phyloP scores from a whole-genome alignment of 2,329 filamentous ascomycete genomes.

The Clarireedia homoeocarpa region DNA sequence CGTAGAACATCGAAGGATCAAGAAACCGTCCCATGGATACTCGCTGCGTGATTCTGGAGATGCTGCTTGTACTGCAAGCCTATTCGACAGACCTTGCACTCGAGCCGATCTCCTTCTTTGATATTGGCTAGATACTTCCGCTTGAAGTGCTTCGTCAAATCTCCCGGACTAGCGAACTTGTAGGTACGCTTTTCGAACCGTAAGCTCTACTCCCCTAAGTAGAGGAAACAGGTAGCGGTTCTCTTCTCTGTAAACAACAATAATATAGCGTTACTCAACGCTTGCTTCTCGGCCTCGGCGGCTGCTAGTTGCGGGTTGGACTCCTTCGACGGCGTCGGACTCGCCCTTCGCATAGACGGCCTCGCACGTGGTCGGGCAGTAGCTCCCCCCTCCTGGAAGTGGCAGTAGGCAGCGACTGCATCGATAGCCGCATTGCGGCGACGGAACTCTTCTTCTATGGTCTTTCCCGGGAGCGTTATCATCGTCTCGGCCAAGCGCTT shows the following conservation, averaged over 20 bases:
- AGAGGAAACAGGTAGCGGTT: constrained; percentile 17
- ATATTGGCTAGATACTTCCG: too few relatives aligned
- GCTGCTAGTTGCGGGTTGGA: constrained; percentile 14
- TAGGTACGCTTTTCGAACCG: too few relatives aligned
- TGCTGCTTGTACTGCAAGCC: too few relatives aligned
- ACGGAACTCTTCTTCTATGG: constrained; percentile 16
- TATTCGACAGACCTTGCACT: too few relatives aligned
- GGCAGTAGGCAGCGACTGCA: constrained; percentile 14
- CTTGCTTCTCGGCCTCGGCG: constrained; percentile 17
- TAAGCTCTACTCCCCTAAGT: constrained; percentile 9
- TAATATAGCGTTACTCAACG: constrained; percentile 17
- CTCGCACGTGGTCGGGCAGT: constrained; percentile 9
- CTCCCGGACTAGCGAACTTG: too few relatives aligned
- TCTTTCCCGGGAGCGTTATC: constrained; percentile 22
- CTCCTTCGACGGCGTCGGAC: constrained; percentile 14
- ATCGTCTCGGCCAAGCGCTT: constrained; percentile 24
- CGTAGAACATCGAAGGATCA: too few relatives aligned
- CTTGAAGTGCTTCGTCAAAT: too few relatives aligned
- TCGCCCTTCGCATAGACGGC: constrained; percentile 9
- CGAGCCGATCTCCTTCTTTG: too few relatives aligned
- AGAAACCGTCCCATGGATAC: too few relatives aligned
- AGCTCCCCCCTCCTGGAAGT: too few relatives aligned
- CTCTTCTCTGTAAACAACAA: constrained; percentile 17
- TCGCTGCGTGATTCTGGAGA: too few relatives aligned
- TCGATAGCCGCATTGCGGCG: constrained; percentile 24